These are phyloP conservation scores for Alternaria arbusti DNA, from an alignment of 2,329 filamentous ascomycete genomes.

Conservation along the genomic window DNA sequence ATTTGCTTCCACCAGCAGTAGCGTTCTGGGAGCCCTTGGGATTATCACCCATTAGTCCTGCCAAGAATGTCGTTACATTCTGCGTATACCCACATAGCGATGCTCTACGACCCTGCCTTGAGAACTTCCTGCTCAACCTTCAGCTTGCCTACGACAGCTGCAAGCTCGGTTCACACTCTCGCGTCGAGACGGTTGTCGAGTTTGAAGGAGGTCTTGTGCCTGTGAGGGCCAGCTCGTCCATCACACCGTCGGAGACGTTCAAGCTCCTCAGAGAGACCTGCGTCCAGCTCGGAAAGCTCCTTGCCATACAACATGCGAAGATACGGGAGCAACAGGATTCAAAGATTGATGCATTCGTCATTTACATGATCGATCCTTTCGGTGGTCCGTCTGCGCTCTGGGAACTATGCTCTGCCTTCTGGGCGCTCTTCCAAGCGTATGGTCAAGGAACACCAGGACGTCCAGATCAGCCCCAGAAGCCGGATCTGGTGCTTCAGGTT, in stretches of 20 bases:
- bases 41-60: constrained; percentile 71
- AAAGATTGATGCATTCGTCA: constrained; percentile 66
- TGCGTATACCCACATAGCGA: constrained; percentile 73
- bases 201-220: constrained; percentile 45
- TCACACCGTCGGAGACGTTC: constrained; percentile 32
- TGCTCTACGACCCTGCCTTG: constrained; percentile 66
- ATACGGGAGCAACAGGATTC: constrained; percentile 48
- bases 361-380: constrained; percentile 78
- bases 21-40: constrained; percentile 84
- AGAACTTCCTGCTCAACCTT: constrained; percentile 70
- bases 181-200: constrained; percentile 49
- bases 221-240: constrained; percentile 23
- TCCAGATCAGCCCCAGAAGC: constrained; percentile 35
- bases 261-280: constrained; percentile 45
- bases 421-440: constrained; percentile 72
- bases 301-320: constrained; percentile 43
- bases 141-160: constrained; percentile 75
- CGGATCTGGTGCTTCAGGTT: constrained; percentile 78
- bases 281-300: constrained; percentile 50
- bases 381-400: constrained; percentile 63
- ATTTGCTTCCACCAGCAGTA: constrained; percentile 75
- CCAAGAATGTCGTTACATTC: constrained; percentile 73
- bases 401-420: constrained; percentile 77
- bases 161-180: constrained; percentile 70
- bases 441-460: constrained; percentile 56